A percentile compares a stretch with the other conserved stretches of the same genome.
Evolutionary conservation across 371 early-diverging fungal species (phyloP).

Genomic region (Parasitella parasitica): DNA sequence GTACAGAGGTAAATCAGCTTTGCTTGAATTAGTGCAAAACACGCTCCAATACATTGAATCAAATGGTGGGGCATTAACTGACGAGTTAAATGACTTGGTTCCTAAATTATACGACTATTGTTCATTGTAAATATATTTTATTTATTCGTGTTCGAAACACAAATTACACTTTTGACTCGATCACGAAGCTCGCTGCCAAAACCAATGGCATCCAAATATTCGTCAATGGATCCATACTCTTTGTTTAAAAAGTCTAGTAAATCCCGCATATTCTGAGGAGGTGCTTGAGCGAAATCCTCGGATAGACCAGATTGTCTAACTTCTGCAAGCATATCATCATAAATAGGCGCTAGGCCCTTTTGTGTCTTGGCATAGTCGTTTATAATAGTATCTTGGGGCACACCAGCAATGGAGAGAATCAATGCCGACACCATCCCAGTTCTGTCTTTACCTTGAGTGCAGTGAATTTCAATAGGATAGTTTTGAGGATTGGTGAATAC

Average conservation of each 20-base stretch:
- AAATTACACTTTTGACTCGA: conserved; percentile 36
- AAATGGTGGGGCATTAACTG: background rate
- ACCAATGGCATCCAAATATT: conserved; percentile 36
- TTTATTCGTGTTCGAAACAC: conserved; percentile 11
- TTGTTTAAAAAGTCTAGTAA: conserved; percentile 26
- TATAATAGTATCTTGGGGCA: conserved; percentile 59
- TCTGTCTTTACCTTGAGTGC: conserved; percentile 80
- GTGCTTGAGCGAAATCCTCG: conserved; percentile 57
- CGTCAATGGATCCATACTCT: conserved; percentile 35
- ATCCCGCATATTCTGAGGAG: conserved; percentile 45
- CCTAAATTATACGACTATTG: conserved; percentile 1
- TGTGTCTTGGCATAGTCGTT: conserved; percentile 66
- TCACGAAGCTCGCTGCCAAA: conserved; percentile 33
- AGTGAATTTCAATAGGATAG: conserved; percentile 76
- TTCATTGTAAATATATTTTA: background rate
- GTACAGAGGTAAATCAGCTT: background rate
- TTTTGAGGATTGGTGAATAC: conserved; percentile 55
- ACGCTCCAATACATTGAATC: conserved; percentile 17
- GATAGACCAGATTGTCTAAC: conserved; percentile 54
- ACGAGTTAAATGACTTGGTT: conserved; percentile 5
- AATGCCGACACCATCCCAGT: conserved; percentile 70
- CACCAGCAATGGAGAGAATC: conserved; percentile 57
- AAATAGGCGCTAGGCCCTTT: conserved; percentile 46
- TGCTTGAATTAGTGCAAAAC: conserved; percentile 14
- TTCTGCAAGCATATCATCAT: conserved; percentile 48